These are phyloP conservation scores for Apophysomyces ossiformis DNA, from an alignment of 371 early-diverging fungal species.

Conservation along the genomic window DNA sequence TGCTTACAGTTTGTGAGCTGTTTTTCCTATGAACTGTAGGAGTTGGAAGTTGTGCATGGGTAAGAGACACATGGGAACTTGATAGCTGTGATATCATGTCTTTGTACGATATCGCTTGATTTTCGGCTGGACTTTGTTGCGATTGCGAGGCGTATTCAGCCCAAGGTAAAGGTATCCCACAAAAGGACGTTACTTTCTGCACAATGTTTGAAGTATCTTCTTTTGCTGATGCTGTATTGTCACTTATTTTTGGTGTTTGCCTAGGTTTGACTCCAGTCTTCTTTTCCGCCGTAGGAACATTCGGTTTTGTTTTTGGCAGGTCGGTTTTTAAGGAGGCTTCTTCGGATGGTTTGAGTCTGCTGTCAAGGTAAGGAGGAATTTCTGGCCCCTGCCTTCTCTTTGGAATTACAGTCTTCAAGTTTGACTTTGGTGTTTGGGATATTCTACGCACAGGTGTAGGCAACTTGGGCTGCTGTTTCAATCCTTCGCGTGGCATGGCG, in stretches of 20 bases:
- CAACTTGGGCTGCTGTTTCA: not conserved
- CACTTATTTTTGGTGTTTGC: too few relatives aligned
- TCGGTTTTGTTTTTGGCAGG: not conserved
- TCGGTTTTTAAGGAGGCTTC: conserved; percentile 3
- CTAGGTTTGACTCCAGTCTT: not conserved
- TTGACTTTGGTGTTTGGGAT: not conserved
- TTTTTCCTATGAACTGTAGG: not conserved
- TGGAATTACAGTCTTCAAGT: not conserved
- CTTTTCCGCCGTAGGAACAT: not conserved
- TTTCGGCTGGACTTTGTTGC: not conserved
- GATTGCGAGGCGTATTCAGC: not conserved
- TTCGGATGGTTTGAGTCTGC: not conserved
- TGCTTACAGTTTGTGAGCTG: not conserved
- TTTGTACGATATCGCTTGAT: not conserved
- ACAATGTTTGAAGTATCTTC: not conserved
- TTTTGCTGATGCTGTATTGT: not conserved
- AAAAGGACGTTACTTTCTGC: not conserved
- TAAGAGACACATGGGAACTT: not conserved
- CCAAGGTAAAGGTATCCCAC: conserved; percentile 13
- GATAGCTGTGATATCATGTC: conserved; percentile 8
- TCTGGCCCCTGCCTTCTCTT: conserved; percentile 7
- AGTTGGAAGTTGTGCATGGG: not conserved
- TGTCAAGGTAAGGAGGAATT: not conserved
- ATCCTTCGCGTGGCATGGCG: not conserved
- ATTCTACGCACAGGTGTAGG: not conserved